Evolutionary conservation across 306 rosid genomes (phyloP), one percentile per base, ranked within the genome.

Genomic region (Malus orientalis): DNA sequence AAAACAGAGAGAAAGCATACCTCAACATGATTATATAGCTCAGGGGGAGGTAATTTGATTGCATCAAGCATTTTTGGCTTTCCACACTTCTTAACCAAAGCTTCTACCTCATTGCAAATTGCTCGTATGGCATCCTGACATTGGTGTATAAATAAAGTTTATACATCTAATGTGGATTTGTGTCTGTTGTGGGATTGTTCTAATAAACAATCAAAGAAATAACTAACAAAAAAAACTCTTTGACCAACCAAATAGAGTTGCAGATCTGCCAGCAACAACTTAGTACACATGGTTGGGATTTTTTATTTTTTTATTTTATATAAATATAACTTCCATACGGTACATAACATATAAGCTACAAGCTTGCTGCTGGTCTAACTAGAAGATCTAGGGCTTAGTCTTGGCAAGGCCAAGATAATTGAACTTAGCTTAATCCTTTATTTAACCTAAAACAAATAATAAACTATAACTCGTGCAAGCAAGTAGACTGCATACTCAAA

Each of bases 61-160:
- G 97, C 97, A 76, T 95, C 99, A 68, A 83, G 82, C 97, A 95
- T 90, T 86, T 95, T 95, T 55, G 96, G 96, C 79, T 92, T 95
- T 78, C 97, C 99, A 84, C 93, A 91, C 83, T 84, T 85, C 86
- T 87, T 88, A 63, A 95, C 99, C 86, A 95, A 83, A 81, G 89
- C 87, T 74, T 88, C 93, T 72, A 95, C 90, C 81, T 90, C 97
- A 33, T 84, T 89, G 87, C 99, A 95, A 69, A 92, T 95, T 78
- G 85, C 91, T 55, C 84, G 89, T 44, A 95, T 95, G 32, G 97
- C 99, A 84, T 89, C 96, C 99, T 95, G 86, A 81, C 45, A 75
- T 67, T 73, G 70, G 68, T 74, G 80, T 78, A 84, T 11, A 85
- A 69, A 54, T n/a, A 67, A 86, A 82, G 62, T 62, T 77, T 79